phyloP scores from a whole-genome alignment of 2,329 filamentous ascomycete species.

The Lachnellula occidentalis region DNA sequence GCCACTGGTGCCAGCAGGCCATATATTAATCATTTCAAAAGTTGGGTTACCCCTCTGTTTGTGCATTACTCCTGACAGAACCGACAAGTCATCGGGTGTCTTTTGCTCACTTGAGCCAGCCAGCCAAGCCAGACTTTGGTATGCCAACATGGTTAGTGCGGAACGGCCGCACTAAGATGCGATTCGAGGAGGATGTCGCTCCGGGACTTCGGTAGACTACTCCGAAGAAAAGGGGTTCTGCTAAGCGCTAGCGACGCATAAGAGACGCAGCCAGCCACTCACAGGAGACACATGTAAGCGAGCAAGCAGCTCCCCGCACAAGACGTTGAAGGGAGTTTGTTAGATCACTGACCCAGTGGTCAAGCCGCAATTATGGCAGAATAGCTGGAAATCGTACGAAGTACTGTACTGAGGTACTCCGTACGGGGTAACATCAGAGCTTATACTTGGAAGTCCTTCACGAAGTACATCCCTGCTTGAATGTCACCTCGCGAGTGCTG shows the following conservation, averaged over 20 bases:
- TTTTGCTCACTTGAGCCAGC: neutral
- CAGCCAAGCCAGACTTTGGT: neutral
- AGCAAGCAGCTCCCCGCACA: neutral
- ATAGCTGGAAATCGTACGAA: too few relatives aligned
- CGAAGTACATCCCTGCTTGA: too few relatives aligned
- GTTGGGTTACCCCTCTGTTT: too few relatives aligned
- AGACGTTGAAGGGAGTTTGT: neutral
- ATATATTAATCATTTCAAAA: too few relatives aligned
- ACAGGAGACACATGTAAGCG: neutral
- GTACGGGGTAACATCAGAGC: neutral
- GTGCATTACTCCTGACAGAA: too few relatives aligned
- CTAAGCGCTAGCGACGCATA: constrained; percentile 15
- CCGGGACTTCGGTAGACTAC: constrained; percentile 19
- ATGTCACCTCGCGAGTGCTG: too few relatives aligned
- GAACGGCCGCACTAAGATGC: neutral
- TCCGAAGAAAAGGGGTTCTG: constrained; percentile 9
- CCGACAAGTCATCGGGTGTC: too few relatives aligned
- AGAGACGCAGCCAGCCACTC: neutral
- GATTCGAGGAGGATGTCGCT: constrained; percentile 6
- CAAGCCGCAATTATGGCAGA: too few relatives aligned
- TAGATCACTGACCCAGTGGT: too few relatives aligned
- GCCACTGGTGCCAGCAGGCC: too few relatives aligned
- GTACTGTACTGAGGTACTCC: too few relatives aligned
- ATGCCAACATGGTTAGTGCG: constrained; percentile 5
- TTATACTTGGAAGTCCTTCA: neutral